Base-by-base conservation (phyloP, 2,329 filamentous ascomycete genomes). In the Aspergillus texensis region DNA sequence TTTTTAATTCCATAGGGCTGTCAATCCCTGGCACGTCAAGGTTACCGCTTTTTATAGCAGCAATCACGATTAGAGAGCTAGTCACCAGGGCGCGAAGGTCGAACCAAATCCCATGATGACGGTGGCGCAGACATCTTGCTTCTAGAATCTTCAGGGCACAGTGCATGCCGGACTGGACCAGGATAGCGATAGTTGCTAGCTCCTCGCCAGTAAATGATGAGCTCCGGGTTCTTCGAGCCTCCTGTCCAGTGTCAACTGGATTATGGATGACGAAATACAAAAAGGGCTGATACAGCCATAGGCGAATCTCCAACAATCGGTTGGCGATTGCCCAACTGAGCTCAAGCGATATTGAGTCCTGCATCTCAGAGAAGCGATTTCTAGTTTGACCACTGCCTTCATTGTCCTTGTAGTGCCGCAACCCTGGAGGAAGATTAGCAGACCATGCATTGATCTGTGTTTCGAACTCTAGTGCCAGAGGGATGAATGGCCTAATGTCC, bases 61-160 rank as follows among this genome's bases (percentile, higher is more conserved):
- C 70, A 28, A 74, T 64, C 19, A 73, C 60, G 6, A 70, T 69
- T 34, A 74, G 60, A 1, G 65, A 68, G 10, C 68, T 68, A 30
- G 63, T 63, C 21, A 72, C 64, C 8, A 70, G 36, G 32, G 64
- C 66, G 28, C 68, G 61, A 21, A 69, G 59, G 39, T 73, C 70
- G 48, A 69, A 75, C 74, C 74, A 76, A 1, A 71, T 65, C 10
- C 74, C 74, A 58, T 76, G 74, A 60, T 76, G 74, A 12, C 74
- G 72, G 61, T 76, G 74, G 6, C 66, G 62, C 16, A 72, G 54
- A 34, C 63, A 65, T 6, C 71, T 64, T 8, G 60, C 68, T 9
- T 72, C 65, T 8, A 75, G 52, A 4, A 71, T 72, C 36, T 66
- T 71, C 50, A 72, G 43, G 57, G 66, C 67, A 61, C 73, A 75